A percentile compares a stretch with the other conserved stretches of the same genome.
These are phyloP conservation scores for Macrophomina tecta DNA, from an alignment of 2,329 filamentous ascomycete species.

Conservation along the genomic window DNA sequence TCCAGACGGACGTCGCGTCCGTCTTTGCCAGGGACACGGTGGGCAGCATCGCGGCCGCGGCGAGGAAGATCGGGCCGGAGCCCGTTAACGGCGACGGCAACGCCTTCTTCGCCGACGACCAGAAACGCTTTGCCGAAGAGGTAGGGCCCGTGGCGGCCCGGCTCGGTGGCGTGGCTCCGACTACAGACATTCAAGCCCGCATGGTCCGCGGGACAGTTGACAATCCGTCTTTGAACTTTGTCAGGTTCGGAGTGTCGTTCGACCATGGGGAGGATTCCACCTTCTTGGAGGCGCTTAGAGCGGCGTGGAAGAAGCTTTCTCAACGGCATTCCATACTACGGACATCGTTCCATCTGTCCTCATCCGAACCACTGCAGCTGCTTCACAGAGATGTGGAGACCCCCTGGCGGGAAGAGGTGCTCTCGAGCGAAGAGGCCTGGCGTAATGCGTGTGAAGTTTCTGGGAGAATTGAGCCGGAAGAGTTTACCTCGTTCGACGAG, in stretches of 20 bases:
- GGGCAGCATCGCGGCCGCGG: not conserved
- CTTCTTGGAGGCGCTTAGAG: not conserved
- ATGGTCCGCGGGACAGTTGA: conserved; percentile 15
- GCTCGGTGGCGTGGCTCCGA: not conserved
- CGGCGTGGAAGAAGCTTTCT: not conserved
- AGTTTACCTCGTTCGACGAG: conserved; percentile 8
- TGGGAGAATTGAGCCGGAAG: not conserved
- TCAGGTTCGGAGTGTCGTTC: conserved; percentile 9
- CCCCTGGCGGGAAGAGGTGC: not conserved
- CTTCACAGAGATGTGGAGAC: not conserved
- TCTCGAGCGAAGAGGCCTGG: conserved; percentile 13
- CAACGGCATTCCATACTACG: conserved; percentile 2
- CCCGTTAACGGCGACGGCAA: not conserved
- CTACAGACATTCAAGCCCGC: conserved; percentile 16
- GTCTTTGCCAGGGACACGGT: conserved; percentile 7
- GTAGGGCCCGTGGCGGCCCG: not conserved
- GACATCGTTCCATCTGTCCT: conserved; percentile 3
- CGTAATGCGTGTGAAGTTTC: not conserved
- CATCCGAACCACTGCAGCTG: not conserved
- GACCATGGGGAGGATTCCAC: not conserved
- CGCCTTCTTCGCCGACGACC: not conserved
- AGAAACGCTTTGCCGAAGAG: not conserved
- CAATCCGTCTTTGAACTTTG: conserved; percentile 10
- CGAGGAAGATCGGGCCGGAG: not conserved
- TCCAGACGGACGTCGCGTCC: not conserved